Base-by-base conservation (phyloP, 306 rosid genomes). In the Casuarina glauca region DNA sequence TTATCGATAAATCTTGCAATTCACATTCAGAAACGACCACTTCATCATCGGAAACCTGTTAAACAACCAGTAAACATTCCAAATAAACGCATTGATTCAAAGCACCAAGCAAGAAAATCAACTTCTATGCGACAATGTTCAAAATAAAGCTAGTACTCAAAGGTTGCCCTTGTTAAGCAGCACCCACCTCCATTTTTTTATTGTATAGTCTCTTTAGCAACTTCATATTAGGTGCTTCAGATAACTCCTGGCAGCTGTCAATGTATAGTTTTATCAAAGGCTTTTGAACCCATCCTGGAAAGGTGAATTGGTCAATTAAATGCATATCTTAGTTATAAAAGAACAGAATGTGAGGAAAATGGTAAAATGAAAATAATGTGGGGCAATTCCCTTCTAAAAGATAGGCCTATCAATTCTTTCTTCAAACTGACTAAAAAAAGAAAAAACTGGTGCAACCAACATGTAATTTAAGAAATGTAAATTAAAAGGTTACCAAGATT, bases 11-110 rank as follows among this genome's bases (percentile, higher is more conserved):
- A 80, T 94, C 98, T 87, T 92, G 97, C 88, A 94, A 82, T 76
- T 88, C 97, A 78, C 98, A 90, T 44, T 91, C 97, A 78, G 93
- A 88, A 71, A 87, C 97, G 55, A 72, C 74, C 71, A 92, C 85
- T 82, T 91, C 98, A 70, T 94, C 98, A 77, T 94, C 97, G 50
- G 97, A 90, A 83, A 91, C 89, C 97, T 94, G 86, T 68, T 71
- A 78, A 45, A 84, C 64, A 54, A 73, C 52, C 26, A 84, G 32
- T 51, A 77, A 45, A 43, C 70, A 53, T 51, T 42, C 76, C 72
- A 72, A 83, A 76, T 73, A 60, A 26, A 75, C 26, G 61, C 54
- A 45, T 69, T 61, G 69, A 77, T 46, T 73, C 41, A 67, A 74
- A 35, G 66, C 50, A 60, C 72, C 73, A 54, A 11, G 51, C 69